Conservation (phyloP, 2,329 filamentous ascomycete genomes). For the Fusarium camptoceras region DNA sequence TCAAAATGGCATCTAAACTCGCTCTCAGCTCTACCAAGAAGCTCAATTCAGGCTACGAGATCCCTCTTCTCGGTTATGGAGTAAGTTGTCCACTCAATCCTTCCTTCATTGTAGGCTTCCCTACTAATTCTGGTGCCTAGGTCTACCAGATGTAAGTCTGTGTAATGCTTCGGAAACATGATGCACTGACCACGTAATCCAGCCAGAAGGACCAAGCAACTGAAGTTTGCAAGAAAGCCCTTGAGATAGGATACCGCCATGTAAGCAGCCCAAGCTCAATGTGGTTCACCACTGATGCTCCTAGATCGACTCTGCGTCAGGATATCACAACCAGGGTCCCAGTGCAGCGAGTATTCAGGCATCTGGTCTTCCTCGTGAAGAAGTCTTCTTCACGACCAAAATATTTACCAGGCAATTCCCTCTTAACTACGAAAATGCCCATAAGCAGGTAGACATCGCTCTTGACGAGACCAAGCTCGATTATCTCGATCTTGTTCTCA, state of each 20-base stretch:
- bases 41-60: slow-evolving; percentile 65
- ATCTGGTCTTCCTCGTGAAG: slow-evolving; percentile 57
- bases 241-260: slow-evolving; percentile 66
- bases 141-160: slow-evolving; percentile 63
- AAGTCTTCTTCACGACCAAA: slow-evolving; percentile 69
- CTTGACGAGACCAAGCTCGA: slow-evolving; percentile 70
- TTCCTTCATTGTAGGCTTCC: not conserved
- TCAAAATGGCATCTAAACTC: slow-evolving; percentile 60
- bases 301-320: slow-evolving; percentile 65
- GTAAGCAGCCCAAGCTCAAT: slow-evolving; percentile 47
- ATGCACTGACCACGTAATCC: slow-evolving; percentile 11
- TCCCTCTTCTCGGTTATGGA: slow-evolving; percentile 66
- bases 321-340: slow-evolving; percentile 63
- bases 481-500: slow-evolving; percentile 75
- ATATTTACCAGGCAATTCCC: slow-evolving; percentile 56
- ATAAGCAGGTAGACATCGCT: slow-evolving; percentile 71
- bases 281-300: not conserved
- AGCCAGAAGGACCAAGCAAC: slow-evolving; percentile 49
- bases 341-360: slow-evolving; percentile 59
- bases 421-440: slow-evolving; percentile 71
- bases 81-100: slow-evolving; percentile 52
- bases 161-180: slow-evolving; percentile 20
- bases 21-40: slow-evolving; percentile 61
- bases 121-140: slow-evolving; percentile 49
- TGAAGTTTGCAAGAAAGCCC: slow-evolving; percentile 58